Base-by-base conservation (phyloP, 345 rosid genomes). In the Murraya koenigii region DNA sequence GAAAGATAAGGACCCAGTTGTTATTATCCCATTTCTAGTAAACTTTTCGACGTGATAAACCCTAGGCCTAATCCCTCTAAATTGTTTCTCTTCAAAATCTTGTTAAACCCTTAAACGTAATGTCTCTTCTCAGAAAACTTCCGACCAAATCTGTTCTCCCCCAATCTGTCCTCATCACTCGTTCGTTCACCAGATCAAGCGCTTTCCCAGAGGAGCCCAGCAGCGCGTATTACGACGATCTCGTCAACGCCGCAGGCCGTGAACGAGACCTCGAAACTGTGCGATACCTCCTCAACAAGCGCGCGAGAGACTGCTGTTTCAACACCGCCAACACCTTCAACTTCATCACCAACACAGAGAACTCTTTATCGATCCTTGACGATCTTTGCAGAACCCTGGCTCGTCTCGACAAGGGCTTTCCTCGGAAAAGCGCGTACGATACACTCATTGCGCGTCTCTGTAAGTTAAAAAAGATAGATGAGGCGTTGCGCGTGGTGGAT, bases 271-370 rank as follows among this genome's bases (percentile, higher is more conserved):
- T 90, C 65, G 87, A 84, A 71, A 56, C 86, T 5, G 87, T 92
- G 36, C 87, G 80, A 26, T 67, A 84, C 79, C 90, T 90, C 25
- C 90, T 91, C 76, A 88, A 89, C 81, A 91, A 80, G 83, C 92
- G 94, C 76, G 49, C 82, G 28, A 78, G 79, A 3, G 88, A 89
- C 78, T 79, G 83, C 32, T 88, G 88, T 77, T 90, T 83, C 85
- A 92, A 88, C 87, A 90, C 92, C 44, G 32, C 68, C 60, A 85
- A 87, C 25, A 94, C 96, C 20, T 94, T 91, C 89, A 90, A 79
- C 33, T 92, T 92, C 90, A 83, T 94, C 71, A 80, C 87, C 17
- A 78, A 81, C 80, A 82, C 82, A 8, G 85, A 73, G 0, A 52
- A 84, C 28, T 90, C 92, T 47, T 76, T 86, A 75, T 79, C 89